These are phyloP conservation scores for Penicillium sp. DNA, from an alignment of 2,329 filamentous ascomycete genomes.

Conservation along the genomic window DNA sequence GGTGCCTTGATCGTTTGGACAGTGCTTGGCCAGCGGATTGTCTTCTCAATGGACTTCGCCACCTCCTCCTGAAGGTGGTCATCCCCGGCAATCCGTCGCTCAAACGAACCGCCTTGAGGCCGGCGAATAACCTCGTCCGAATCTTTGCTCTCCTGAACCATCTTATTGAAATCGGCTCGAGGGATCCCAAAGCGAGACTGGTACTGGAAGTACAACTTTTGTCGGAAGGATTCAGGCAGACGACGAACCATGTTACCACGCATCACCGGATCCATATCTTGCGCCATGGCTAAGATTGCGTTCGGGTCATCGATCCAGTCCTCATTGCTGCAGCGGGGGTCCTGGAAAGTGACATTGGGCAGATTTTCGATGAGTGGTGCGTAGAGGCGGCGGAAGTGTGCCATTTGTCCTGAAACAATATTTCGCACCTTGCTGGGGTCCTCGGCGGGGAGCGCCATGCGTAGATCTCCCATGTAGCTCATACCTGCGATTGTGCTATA, in stretches of 20 bases:
- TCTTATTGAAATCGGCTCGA: constrained; percentile 74
- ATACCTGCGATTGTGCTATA: constrained; percentile 90
- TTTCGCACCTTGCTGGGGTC: constrained; percentile 90
- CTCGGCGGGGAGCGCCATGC: constrained; percentile 87
- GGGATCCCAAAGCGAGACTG: constrained; percentile 88
- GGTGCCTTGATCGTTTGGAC: constrained; percentile 82
- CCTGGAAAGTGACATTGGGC: constrained; percentile 79
- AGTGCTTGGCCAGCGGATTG: constrained; percentile 88
- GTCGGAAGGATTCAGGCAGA: constrained; percentile 80
- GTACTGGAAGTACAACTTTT: constrained; percentile 91
- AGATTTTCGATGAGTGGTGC: constrained; percentile 84
- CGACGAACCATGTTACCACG: constrained; percentile 96
- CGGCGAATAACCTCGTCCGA: constrained; percentile 66
- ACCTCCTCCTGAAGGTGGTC: constrained; percentile 70
- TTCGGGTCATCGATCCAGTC: constrained; percentile 65
- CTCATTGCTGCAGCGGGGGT: constrained; percentile 57
- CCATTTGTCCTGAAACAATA: constrained; percentile 87
- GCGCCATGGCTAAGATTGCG: constrained; percentile 67
- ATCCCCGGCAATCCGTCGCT: constrained; percentile 75
- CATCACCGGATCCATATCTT: constrained; percentile 90
- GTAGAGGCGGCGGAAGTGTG: constrained; percentile 89
- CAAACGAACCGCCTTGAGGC: constrained; percentile 79
- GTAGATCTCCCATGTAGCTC: constrained; percentile 93
- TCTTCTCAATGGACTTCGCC: constrained; percentile 75
- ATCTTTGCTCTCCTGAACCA: constrained; percentile 75